Base-by-base conservation (phyloP, 306 rosid genomes). In the Neltuma alba region DNA sequence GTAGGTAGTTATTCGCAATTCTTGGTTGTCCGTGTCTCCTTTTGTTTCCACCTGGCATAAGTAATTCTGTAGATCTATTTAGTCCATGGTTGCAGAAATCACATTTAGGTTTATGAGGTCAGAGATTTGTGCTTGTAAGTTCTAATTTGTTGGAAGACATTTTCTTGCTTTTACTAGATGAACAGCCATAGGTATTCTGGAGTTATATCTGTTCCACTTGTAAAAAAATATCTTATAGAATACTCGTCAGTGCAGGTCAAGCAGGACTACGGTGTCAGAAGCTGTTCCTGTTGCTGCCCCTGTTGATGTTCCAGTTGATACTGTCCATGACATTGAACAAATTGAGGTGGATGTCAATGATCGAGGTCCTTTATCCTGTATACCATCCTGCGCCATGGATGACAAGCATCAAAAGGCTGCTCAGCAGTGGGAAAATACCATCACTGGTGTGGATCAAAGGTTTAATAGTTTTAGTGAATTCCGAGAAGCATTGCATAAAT, bases 371-470 rank as follows among this genome's bases (percentile, higher is more conserved):
- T 15, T 77, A 75, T 40, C 7, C 52, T 82, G 80, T 89, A 50
- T 75, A 54, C 87, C 85, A 84, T 75, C 86, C 42, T 83, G 81
- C 33, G 80, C 88, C 20, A 61, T 54, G 69, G 93, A 85, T 21
- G 90, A 88, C 30, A 91, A 58, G 77, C 91, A 90, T 80, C 91
- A 68, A 62, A 94, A 89, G 87, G 99, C 97, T 62, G 94, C 96
- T 75, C 93, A 82, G 62, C 92, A 91, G 89, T 95, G 98, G 99
- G 98, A 95, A 90, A 92, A 93, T 83, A 85, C 94, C 79, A 95
- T 95, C 76, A 95, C 97, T 18, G 99, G 99, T 34, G 97, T 95
- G 79, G 98, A 88, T 87, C 97, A 95, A 82, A 89, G 99, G 83
- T 95, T 95, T 82, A 91, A 87, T 77, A 92, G 94, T 87, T 95